Evolutionary conservation across 305 asterid genomes (phyloP).

Genomic region (Fraxinus dipetala): DNA sequence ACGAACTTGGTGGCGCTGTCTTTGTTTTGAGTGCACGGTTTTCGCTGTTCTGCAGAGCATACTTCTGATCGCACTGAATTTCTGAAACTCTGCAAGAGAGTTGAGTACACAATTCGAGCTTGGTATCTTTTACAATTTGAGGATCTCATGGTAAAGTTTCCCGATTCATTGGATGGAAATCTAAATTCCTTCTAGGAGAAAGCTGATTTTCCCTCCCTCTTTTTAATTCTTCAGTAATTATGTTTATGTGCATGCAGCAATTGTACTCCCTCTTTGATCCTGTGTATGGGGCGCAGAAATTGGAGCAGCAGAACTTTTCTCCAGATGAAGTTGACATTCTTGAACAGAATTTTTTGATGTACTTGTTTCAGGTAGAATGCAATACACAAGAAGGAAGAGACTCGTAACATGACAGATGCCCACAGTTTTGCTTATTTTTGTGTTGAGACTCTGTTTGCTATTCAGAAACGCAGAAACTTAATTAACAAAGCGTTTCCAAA

Average conservation of each 20-base stretch:
- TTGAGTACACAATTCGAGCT: slow-evolving; percentile 93
- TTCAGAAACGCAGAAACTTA: slow-evolving; percentile 9
- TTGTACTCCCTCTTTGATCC: slow-evolving; percentile 95
- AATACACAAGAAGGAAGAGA: background rate
- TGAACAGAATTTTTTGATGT: slow-evolving; percentile 82
- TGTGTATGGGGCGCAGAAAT: slow-evolving; percentile 69
- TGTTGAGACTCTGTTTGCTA: background rate
- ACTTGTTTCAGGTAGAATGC: slow-evolving; percentile 71
- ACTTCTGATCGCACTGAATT: slow-evolving; percentile 86
- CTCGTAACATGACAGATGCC: background rate
- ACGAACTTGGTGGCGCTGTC: background rate
- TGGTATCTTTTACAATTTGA: slow-evolving; percentile 97
- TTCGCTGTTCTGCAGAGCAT: slow-evolving; percentile 51
- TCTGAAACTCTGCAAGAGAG: slow-evolving; percentile 93
- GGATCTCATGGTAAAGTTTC: slow-evolving; percentile 81
- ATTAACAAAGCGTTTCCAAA: slow-evolving; percentile 10
- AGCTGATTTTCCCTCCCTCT: background rate
- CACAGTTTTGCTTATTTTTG: background rate
- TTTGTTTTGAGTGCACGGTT: background rate
- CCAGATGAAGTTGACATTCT: slow-evolving; percentile 69
- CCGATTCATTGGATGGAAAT: background rate
- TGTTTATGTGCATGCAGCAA: slow-evolving; percentile 59
- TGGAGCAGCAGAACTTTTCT: slow-evolving; percentile 84
- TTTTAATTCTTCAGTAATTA: background rate
- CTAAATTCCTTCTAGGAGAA: background rate